phyloP scores from a whole-genome alignment of 179 eudicot genomes.

The Monotropa hypopitys region DNA sequence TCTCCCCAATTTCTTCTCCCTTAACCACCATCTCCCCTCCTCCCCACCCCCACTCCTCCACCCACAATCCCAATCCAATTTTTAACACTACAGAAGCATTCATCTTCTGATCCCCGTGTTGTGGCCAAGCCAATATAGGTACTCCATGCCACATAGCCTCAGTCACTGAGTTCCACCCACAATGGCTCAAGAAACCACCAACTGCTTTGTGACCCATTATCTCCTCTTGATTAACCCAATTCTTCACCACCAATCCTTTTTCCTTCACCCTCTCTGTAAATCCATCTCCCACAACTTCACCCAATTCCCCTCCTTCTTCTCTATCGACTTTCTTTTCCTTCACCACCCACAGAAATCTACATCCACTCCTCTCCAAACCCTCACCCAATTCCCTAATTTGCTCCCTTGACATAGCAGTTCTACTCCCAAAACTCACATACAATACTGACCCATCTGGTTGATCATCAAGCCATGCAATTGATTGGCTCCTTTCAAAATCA shows the following conservation, averaged over 20 bases:
- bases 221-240: conserved; percentile 28
- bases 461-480: conserved; percentile 22
- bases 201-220: conserved; percentile 24
- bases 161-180: conserved; percentile 37
- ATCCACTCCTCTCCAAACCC: conserved; percentile 19
- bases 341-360: conserved; percentile 26
- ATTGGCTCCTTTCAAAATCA: conserved; percentile 11
- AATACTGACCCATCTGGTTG: conserved; percentile 27
- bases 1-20: conserved; percentile 8
- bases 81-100: conserved; percentile 28
- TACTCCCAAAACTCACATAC: conserved; percentile 29
- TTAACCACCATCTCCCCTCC: conserved; percentile 8
- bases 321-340: conserved; percentile 22
- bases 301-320: conserved; percentile 18
- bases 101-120: conserved; percentile 35
- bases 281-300: conserved; percentile 16
- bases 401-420: conserved; percentile 21
- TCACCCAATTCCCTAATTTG: conserved; percentile 24
- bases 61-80: conserved; percentile 32
- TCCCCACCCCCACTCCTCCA: conserved; percentile 17
- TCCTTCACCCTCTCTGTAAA: conserved; percentile 11
- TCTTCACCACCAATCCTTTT: conserved; percentile 22
- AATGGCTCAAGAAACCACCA: conserved; percentile 32
- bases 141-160: conserved; percentile 30
- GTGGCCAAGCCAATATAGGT: conserved; percentile 43